phyloP scores from a whole-genome alignment of 2,329 filamentous ascomycete species.

The Monilinia vaccinii-corymbosi region DNA sequence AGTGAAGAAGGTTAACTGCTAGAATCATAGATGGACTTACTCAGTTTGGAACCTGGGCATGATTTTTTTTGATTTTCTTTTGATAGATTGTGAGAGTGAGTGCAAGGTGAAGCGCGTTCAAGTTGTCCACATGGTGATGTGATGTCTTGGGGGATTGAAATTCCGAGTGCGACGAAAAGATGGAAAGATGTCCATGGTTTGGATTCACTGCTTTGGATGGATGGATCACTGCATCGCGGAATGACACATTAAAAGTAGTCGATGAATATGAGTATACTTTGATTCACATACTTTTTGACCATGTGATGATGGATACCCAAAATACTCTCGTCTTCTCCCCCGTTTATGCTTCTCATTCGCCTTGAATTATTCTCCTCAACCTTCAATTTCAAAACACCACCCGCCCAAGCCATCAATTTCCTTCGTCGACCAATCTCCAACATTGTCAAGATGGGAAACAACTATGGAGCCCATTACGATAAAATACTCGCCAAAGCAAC shows the following conservation, averaged over 20 bases:
- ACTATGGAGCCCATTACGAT: not conserved
- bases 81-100: not conserved
- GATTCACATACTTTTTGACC: not conserved
- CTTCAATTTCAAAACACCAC: not conserved
- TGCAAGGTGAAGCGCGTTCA: not conserved
- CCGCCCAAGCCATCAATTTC: not conserved
- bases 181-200: not conserved
- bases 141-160: not conserved
- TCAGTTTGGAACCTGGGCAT: too few species aligned
- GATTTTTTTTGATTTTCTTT: too few species aligned
- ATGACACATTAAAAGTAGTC: not conserved
- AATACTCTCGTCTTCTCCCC: too few species aligned
- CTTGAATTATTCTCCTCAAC: not conserved
- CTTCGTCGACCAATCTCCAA: not conserved
- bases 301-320: not conserved
- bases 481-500: not conserved
- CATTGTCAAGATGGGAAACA: not conserved
- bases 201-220: not conserved
- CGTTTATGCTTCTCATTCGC: too few species aligned
- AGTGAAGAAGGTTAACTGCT: too few species aligned
- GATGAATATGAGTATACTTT: not conserved
- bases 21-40: not conserved
- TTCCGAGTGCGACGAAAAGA: not conserved
- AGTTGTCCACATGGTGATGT: not conserved
- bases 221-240: not conserved